Evolutionary conservation across 2,329 filamentous ascomycete species (phyloP).

Genomic region (Sclerotinia spermophila): DNA sequence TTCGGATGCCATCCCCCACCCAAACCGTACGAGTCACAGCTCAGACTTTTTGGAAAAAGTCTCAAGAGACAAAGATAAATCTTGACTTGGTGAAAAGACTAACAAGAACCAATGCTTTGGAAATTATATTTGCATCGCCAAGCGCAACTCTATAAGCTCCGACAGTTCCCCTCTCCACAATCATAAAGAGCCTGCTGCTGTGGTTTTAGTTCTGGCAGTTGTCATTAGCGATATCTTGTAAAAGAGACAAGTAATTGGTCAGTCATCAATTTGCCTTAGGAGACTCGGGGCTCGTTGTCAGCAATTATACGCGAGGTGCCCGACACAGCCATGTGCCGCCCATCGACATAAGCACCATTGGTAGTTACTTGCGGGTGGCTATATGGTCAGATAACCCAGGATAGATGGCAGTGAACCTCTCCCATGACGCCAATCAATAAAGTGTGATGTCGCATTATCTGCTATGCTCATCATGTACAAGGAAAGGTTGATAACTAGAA

Average conservation of each 20-base stretch:
- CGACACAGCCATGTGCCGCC: background rate
- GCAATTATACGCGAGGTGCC: background rate
- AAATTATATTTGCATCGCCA: background rate
- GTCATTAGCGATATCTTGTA: background rate
- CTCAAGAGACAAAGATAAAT: background rate
- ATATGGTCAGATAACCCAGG: background rate
- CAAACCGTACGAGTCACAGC: background rate
- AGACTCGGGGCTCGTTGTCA: background rate
- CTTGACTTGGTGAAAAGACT: background rate
- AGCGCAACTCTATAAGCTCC: background rate
- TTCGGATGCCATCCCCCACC: background rate
- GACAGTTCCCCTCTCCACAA: background rate
- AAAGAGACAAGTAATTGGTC: background rate
- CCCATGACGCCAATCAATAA: background rate
- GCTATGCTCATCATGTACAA: background rate
- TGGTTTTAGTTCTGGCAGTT: background rate
- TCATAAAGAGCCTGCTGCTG: background rate
- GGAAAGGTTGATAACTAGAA: background rate
- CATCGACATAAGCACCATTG: background rate
- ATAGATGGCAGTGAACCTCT: background rate
- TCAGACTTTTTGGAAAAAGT: background rate
- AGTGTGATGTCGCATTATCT: background rate
- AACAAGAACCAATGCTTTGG: background rate
- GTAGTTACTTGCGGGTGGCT: too few species aligned
- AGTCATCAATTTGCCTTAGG: background rate